Percentiles rank a stretch among this genome's conserved stretches.
phyloP scores from a whole-genome alignment of 768 basidiomycete genomes.

The Daedaleopsis sinensis region DNA sequence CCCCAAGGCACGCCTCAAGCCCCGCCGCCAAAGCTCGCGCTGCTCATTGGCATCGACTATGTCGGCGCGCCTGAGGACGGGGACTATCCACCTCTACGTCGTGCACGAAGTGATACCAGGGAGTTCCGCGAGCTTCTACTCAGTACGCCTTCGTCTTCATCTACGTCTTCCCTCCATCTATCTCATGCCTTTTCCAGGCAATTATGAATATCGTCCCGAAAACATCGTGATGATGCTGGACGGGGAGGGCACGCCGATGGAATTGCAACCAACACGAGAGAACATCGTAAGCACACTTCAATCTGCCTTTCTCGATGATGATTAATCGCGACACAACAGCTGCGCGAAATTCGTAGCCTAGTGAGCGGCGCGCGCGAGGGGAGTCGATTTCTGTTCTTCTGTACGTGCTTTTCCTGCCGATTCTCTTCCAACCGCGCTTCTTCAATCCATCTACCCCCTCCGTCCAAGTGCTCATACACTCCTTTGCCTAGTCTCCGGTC shows the following conservation, averaged over 20 bases:
- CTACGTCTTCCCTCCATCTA: not conserved
- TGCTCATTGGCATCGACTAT: slow-evolving; percentile 25
- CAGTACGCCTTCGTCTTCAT: slow-evolving; percentile 3
- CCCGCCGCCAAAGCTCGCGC: slow-evolving; percentile 16
- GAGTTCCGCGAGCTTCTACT: slow-evolving; percentile 19
- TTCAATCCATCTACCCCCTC: not conserved
- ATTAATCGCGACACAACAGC: not conserved
- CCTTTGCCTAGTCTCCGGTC: slow-evolving; percentile 23
- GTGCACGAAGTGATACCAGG: slow-evolving; percentile 19
- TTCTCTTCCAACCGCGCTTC: too few relatives aligned
- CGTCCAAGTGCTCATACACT: not conserved
- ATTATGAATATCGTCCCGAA: slow-evolving; percentile 17
- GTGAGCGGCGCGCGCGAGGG: slow-evolving; percentile 17
- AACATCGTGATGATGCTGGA: slow-evolving; percentile 22
- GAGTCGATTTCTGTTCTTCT: slow-evolving; percentile 18
- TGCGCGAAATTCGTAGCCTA: slow-evolving; percentile 11
- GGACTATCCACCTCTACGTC: slow-evolving; percentile 5
- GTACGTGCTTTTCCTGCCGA: slow-evolving; percentile 2
- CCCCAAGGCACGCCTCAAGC: not conserved
- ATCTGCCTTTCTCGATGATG: not conserved
- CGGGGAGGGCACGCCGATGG: slow-evolving; percentile 2
- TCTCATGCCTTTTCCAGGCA: slow-evolving; percentile 4
- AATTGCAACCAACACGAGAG: slow-evolving; percentile 11
- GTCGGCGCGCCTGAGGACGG: not conserved
- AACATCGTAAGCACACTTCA: slow-evolving; percentile 18